phyloP scores from a whole-genome alignment of 805 yeast genomes.

The Candida tibetensis region DNA sequence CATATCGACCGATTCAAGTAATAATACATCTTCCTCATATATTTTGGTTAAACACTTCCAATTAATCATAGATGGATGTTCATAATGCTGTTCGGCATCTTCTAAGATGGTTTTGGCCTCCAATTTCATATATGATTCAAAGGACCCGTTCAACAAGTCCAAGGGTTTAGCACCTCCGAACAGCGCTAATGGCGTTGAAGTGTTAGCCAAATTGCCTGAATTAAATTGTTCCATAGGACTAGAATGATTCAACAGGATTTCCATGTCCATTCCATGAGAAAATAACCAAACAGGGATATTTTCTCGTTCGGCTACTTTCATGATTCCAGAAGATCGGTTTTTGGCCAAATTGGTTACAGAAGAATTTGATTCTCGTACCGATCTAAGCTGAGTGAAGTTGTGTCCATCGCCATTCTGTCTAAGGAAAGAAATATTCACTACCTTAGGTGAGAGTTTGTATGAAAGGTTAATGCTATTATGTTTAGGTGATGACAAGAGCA shows the following conservation, averaged over 20 bases:
- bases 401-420: slow-evolving; percentile 1
- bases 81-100: background rate
- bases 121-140: slow-evolving; percentile 24
- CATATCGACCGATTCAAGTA: slow-evolving; percentile 25
- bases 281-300: slow-evolving; percentile 20
- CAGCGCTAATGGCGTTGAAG: background rate
- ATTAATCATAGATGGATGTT: slow-evolving; percentile 15
- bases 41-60: slow-evolving; percentile 32
- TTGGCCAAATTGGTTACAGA: slow-evolving; percentile 1
- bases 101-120: slow-evolving; percentile 10
- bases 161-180: slow-evolving; percentile 1
- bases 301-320: slow-evolving; percentile 4
- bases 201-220: background rate
- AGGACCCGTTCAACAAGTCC: slow-evolving; percentile 19
- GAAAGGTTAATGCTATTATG: background rate
- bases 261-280: slow-evolving; percentile 3
- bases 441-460: slow-evolving; percentile 5
- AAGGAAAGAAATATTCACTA: slow-evolving; percentile 6
- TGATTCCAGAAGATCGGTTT: slow-evolving; percentile 1
- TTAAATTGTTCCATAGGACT: background rate
- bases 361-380: background rate
- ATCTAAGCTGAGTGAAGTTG: slow-evolving; percentile 3
- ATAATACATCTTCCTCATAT: slow-evolving; percentile 13
- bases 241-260: background rate
- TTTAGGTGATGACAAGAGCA: slow-evolving; percentile 27